phyloP scores from a whole-genome alignment of 257 asterid genomes.

The Lithospermum erythrorhizon region DNA sequence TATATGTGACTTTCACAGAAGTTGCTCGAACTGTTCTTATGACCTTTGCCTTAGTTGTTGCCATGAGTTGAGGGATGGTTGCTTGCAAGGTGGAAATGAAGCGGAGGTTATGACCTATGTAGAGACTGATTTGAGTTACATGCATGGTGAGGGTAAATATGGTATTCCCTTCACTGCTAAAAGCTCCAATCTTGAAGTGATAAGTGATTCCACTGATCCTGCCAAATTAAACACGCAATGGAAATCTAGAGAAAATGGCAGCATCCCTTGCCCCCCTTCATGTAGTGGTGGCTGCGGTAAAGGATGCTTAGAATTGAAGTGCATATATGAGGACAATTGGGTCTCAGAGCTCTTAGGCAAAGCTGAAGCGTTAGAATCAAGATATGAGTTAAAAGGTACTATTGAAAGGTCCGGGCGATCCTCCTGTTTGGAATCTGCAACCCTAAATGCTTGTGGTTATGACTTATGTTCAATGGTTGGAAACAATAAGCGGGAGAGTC shows the following conservation, averaged over 20 bases:
- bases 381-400: background rate
- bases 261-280: conserved; percentile 38
- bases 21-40: conserved; percentile 61
- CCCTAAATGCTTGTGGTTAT: conserved; percentile 13
- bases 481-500: too few species aligned
- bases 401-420: conserved; percentile 15
- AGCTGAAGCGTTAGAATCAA: conserved; percentile 26
- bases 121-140: conserved; percentile 22
- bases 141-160: conserved; percentile 31
- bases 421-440: conserved; percentile 23
- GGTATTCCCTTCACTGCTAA: background rate
- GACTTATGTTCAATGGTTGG: too few species aligned
- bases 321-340: conserved; percentile 13
- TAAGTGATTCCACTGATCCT: conserved; percentile 9
- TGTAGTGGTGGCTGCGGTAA: conserved; percentile 38
- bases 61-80: conserved; percentile 59
- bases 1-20: conserved; percentile 59
- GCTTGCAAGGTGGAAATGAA: conserved; percentile 32
- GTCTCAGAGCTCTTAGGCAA: conserved; percentile 29
- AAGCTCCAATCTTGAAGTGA: conserved; percentile 13
- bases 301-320: conserved; percentile 27
- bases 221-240: conserved; percentile 22
- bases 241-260: conserved; percentile 32
- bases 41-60: conserved; percentile 81
- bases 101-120: conserved; percentile 18